Evolutionary conservation across 441 rosid genomes (phyloP), one percentile per base, ranked within the genome.

Genomic region (Erysimum cheiri): DNA sequence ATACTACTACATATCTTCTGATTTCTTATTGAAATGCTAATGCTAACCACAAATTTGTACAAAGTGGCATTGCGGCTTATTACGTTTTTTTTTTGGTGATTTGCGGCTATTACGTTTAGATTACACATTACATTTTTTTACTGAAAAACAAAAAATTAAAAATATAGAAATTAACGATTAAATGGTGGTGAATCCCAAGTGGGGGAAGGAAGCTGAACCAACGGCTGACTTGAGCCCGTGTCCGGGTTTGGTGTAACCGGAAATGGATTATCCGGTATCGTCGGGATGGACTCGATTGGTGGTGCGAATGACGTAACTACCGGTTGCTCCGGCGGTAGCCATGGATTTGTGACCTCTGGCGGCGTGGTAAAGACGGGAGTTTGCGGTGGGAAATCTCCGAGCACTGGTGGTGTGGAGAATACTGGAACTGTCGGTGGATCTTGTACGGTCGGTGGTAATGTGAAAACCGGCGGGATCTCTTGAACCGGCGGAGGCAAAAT

Each of bases 121-220:
- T 72, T 41, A 52, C 71, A 29, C 50, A 8, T 8, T 9, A 36
- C 68, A 60, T 17, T 10, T 11, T 58, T 57, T 11, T 31, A 41
- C 28, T 12, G 5, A 31, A 12, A 26, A 33, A 28, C 22, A 19
- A 19, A 15, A 63, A 40, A 31, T 55, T 24, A 3, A 69, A 50
- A 54, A 22, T 22, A 44, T 11, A 43, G 8, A 37, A 12, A 54
- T 55, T 44, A 75, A 50, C 60, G 75, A 17, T 75, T 57, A 57
- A 70, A 64, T 17, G 71, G 79, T 15, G 75, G 79, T n/a, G 79
- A 64, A 49, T 69, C 71, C 79, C 75, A 75, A 2, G 75, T 49
- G 3, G 79, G 75, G 3, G 75, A 13, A 48, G 79, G 75, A 26
- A 75, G 50, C 49, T 75, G 71, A 56, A 56, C 60, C 35, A 46